phyloP scores from a whole-genome alignment of 2,329 filamentous ascomycete genomes.

The Bertia moriformis region DNA sequence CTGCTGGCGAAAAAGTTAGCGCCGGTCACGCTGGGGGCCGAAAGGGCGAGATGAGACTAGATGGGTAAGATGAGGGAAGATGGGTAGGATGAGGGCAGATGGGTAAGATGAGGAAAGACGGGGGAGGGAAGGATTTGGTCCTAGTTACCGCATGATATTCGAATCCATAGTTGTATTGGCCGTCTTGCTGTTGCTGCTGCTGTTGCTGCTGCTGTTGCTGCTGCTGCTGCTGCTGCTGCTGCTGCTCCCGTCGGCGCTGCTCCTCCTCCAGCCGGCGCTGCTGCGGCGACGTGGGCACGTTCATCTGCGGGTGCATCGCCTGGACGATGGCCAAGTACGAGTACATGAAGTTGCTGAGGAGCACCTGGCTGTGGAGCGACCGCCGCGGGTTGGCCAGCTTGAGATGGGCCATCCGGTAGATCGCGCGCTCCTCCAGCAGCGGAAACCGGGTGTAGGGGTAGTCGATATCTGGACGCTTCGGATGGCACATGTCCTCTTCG shows the following conservation, averaged over 20 bases:
- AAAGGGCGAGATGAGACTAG: no score
- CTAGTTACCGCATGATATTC: background rate
- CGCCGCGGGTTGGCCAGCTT: conserved; percentile 62
- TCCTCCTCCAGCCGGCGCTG: conserved; percentile 29
- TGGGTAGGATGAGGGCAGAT: no score
- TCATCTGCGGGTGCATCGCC: conserved; percentile 62
- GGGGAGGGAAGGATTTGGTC: background rate
- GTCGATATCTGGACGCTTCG: conserved; percentile 50
- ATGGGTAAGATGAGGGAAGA: no score
- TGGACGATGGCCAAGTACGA: conserved; percentile 66
- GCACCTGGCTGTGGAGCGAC: conserved; percentile 57
- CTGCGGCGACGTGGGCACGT: conserved; percentile 39
- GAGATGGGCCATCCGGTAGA: conserved; percentile 66
- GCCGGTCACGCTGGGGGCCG: no score
- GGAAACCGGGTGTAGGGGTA: conserved; percentile 66
- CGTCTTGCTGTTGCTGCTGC: conserved; percentile 13
- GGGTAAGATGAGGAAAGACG: background rate
- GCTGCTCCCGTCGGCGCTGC: conserved; percentile 20
- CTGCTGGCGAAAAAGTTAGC: background rate
- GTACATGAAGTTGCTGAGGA: conserved; percentile 71
- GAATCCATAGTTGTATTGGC: conserved; percentile 16
- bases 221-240: conserved; percentile 11
- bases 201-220: conserved; percentile 10
- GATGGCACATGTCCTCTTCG: conserved; percentile 56
- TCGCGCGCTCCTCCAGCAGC: conserved; percentile 60